Percentiles rank a stretch among this genome's conserved stretches.
phyloP scores from a whole-genome alignment of 139 green algal genomes.

The Protoeuglena noctilucae region DNA sequence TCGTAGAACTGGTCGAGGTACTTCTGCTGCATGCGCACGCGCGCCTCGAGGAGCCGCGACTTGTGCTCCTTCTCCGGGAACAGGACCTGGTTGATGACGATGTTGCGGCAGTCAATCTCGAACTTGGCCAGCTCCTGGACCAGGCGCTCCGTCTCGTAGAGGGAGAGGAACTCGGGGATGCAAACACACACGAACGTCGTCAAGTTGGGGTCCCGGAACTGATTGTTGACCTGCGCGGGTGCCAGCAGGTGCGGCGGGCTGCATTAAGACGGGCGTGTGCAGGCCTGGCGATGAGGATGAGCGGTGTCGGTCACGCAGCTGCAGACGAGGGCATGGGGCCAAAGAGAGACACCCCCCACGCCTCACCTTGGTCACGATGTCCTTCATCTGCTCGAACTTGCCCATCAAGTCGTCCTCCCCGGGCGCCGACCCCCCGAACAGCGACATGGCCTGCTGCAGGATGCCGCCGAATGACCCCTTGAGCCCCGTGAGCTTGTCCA shows the following conservation, averaged over 20 bases:
- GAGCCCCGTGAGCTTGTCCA: conserved; percentile 74
- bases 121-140: conserved; percentile 88
- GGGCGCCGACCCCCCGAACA: conserved; percentile 16
- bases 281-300: no score
- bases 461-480: conserved; percentile 57
- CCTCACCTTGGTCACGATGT: conserved; percentile 3
- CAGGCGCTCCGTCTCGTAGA: conserved; percentile 95
- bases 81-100: conserved; percentile 72
- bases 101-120: conserved; percentile 87
- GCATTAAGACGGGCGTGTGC: no score
- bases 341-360: no score
- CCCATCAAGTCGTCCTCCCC: conserved; percentile 5
- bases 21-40: conserved; percentile 85
- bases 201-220: conserved; percentile 80
- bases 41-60: conserved; percentile 52
- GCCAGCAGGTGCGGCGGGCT: conserved; percentile 11
- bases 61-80: conserved; percentile 6
- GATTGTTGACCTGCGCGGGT: conserved; percentile 61
- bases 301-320: no score
- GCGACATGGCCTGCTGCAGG: conserved; percentile 31
- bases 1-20: conserved; percentile 81
- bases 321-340: no score
- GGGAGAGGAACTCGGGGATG: conserved; percentile 92
- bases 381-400: conserved; percentile 52
- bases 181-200: conserved; percentile 98